phyloP scores from a whole-genome alignment of 129 eudicot species.

The Flaveria brownii region DNA sequence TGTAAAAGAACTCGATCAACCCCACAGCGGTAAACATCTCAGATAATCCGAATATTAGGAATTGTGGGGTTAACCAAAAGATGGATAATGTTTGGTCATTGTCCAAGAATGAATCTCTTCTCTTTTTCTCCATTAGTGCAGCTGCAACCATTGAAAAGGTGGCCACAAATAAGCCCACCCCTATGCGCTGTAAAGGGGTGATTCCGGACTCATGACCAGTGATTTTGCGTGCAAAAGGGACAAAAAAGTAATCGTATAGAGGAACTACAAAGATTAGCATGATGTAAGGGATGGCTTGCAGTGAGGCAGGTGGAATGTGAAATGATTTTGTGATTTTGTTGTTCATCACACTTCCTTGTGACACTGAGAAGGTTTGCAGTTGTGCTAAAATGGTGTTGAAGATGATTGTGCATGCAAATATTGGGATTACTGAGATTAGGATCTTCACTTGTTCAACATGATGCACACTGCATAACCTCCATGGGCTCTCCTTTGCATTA shows the following conservation, averaged over 20 bases:
- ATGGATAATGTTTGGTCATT: conserved; percentile 47
- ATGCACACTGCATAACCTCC: conserved; percentile 70
- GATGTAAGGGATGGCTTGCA: conserved; percentile 93
- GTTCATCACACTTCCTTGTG: conserved; percentile 93
- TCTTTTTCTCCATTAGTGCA: conserved; percentile 69
- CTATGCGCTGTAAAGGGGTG: conserved; percentile 79
- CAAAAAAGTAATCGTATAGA: conserved; percentile 65
- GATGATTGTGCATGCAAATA: conserved; percentile 82
- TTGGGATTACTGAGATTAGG: conserved; percentile 72
- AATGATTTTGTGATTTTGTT: conserved; percentile 60
- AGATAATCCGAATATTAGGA: conserved; percentile 76
- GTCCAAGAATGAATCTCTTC: conserved; percentile 47
- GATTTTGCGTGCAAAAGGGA: conserved; percentile 68
- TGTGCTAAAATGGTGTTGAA: conserved; percentile 93
- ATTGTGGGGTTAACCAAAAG: conserved; percentile 91
- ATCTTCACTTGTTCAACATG: conserved; percentile 88
- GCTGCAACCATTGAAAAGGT: conserved; percentile 93
- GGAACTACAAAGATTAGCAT: conserved; percentile 82
- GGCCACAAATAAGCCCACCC: conserved; percentile 64
- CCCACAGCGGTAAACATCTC: conserved; percentile 99
- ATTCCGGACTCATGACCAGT: conserved; percentile 76
- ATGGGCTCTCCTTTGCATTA: conserved; percentile 49
- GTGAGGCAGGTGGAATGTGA: conserved; percentile 93
- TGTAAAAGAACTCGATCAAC: conserved; percentile 88
- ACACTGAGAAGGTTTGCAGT: conserved; percentile 95